phyloP scores from a whole-genome alignment of 495 filamentous ascomycete genomes.

The Staphylotrichum tortipilum region DNA sequence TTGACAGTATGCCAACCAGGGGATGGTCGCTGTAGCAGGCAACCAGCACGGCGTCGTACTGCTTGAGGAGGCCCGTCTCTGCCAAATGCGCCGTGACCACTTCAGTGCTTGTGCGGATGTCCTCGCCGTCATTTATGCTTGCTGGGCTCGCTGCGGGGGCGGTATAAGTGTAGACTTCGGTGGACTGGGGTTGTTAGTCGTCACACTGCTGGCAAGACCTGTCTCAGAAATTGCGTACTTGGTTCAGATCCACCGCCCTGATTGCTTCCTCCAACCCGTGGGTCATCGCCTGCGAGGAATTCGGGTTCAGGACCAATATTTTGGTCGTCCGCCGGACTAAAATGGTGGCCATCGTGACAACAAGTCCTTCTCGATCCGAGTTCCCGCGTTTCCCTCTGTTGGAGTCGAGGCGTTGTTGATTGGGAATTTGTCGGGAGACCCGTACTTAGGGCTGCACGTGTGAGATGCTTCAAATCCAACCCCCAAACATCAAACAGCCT shows the following conservation, averaged over 20 bases:
- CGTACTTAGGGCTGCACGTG: too few species aligned
- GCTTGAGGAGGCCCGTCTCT: conserved; percentile 24
- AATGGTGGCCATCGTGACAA: conserved; percentile 21
- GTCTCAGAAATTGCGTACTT: conserved; percentile 27
- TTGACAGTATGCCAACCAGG: conserved; percentile 54
- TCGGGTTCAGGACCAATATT: conserved; percentile 86
- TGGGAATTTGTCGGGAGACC: too few species aligned
- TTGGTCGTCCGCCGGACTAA: conserved; percentile 25
- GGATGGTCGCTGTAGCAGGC: conserved; percentile 89
- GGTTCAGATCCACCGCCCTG: conserved; percentile 37
- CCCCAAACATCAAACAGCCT: too few species aligned
- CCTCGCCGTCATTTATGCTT: conserved; percentile 57
- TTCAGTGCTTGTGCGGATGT: conserved; percentile 41
- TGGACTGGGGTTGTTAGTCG: conserved; percentile 22
- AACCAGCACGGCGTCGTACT: conserved; percentile 70
- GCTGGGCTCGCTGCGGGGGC: conserved; percentile 43
- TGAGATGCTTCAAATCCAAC: too few species aligned
- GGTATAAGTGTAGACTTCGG: conserved; percentile 43
- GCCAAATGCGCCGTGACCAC: conserved; percentile 49
- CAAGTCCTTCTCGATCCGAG: neutral
- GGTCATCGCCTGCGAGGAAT: conserved; percentile 79
- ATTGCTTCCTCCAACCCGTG: conserved; percentile 59
- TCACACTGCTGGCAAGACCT: neutral
- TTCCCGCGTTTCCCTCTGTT: neutral
- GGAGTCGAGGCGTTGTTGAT: too few species aligned